Conservation (phyloP, 225 moss, liverwort and hornwort species). For the Ulota crispa region DNA sequence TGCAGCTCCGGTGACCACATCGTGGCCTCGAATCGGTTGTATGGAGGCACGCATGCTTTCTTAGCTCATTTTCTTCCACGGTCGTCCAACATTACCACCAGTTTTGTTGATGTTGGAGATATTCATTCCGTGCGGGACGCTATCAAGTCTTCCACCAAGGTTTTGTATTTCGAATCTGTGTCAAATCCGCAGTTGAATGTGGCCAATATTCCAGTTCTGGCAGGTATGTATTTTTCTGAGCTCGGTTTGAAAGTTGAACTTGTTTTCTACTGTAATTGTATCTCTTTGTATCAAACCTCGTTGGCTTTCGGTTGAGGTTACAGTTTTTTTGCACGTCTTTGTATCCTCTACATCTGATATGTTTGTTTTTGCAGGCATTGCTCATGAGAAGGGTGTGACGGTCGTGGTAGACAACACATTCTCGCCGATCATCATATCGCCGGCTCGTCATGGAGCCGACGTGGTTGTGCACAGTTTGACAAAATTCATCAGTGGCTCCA, state of each 20-base stretch:
- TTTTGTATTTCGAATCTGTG: slow-evolving; percentile 64
- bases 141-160: slow-evolving; percentile 55
- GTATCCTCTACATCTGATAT: background rate
- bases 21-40: slow-evolving; percentile 63
- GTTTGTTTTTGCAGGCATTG: slow-evolving; percentile 42
- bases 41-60: slow-evolving; percentile 62
- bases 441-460: slow-evolving; percentile 60
- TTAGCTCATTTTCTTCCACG: slow-evolving; percentile 65
- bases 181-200: slow-evolving; percentile 64
- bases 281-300: background rate
- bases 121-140: slow-evolving; percentile 35
- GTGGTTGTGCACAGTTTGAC: slow-evolving; percentile 68
- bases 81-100: slow-evolving; percentile 55
- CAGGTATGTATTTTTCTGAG: slow-evolving; percentile 31
- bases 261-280: background rate
- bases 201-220: slow-evolving; percentile 57
- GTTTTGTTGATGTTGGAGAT: slow-evolving; percentile 55
- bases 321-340: too few relatives aligned
- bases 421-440: slow-evolving; percentile 61
- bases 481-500: slow-evolving; percentile 64
- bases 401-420: slow-evolving; percentile 72
- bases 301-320: too few relatives aligned
- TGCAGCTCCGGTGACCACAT: slow-evolving; percentile 70
- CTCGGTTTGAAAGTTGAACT: background rate
- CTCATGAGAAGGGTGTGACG: slow-evolving; percentile 43